Evolutionary conservation across 805 yeast genomes (phyloP), one percentile per base, ranked within the genome.

Genomic region (Millerozyma acaciae): DNA sequence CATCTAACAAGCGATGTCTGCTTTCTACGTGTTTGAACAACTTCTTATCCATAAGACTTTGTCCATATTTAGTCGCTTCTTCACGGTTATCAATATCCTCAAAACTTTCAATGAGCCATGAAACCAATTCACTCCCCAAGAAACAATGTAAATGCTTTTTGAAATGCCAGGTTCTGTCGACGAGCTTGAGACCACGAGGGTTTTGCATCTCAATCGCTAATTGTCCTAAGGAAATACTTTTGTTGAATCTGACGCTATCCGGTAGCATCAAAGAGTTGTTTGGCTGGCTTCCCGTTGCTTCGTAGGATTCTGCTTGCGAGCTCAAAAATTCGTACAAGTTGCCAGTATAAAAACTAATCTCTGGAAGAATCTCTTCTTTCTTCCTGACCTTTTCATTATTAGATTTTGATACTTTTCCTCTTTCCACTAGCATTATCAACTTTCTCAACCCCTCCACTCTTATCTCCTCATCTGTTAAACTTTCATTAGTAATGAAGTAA

Each of bases 121-220:
- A 75, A 0, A 88, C 96, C 40, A 87, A 65, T 33, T 87, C 96
- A 41, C 80, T 76, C 0, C 97, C 97, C 16, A 86, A 55, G 50
- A 90, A 87, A 57, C 95, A 84, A 41, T 82, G 75, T 17, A 70
- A 66, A 51, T 86, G 94, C 4, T 75, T 63, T 41, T 78, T 79
- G 76, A 89, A 78, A 55, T 90, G 97, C 98, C 98, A 90, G 21
- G 80, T 74, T 45, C 97, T 68, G 47, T 87, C 95, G 1, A 75
- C 78, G 22, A 93, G 65, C 14, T 67, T 69, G 6, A 90, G 59
- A 1, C 73, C 73, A 2, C 68, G 62, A 1, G 71, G 65, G 4
- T 81, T 73, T 46, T 82, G 94, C 31, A 90, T 53, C 34, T 81
- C 85, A 3, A 61, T 60, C 0, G 88, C 83, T 17, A 90, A 55